A percentile compares a stretch with the other conserved stretches of the same genome.
These are phyloP conservation scores for Malus orientalis DNA, from an alignment of 306 rosid species.

Conservation along the genomic window DNA sequence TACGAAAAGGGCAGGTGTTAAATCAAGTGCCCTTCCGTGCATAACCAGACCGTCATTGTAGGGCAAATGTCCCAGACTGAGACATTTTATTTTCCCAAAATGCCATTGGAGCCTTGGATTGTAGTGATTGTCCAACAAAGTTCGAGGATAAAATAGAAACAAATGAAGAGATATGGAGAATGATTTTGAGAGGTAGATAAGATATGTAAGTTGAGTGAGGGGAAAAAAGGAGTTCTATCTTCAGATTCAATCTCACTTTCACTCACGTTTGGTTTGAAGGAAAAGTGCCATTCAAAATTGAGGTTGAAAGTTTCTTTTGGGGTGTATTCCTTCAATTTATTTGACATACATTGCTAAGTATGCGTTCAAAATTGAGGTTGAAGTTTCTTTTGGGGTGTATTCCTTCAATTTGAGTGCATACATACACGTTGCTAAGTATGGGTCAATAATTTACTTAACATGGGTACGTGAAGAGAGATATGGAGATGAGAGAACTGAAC, in stretches of 20 bases:
- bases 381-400: background rate
- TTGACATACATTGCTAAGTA: background rate
- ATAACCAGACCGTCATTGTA: slow-evolving; percentile 26
- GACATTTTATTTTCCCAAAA: background rate
- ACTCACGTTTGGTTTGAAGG: slow-evolving; percentile 4
- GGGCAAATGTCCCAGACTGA: slow-evolving; percentile 16
- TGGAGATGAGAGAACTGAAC: background rate
- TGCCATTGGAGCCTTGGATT: background rate
- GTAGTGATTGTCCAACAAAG: background rate
- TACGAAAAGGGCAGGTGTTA: slow-evolving; percentile 21
- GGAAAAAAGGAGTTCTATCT: background rate
- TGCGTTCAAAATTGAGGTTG: background rate
- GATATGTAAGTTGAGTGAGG: slow-evolving; percentile 28
- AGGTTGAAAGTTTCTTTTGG: slow-evolving; percentile 5
- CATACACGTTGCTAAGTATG: background rate
- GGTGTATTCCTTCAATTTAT: background rate
- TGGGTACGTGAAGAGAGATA: background rate
- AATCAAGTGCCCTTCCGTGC: slow-evolving; percentile 34
- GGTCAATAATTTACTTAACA: background rate
- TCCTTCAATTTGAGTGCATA: background rate
- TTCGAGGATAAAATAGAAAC: slow-evolving; percentile 13
- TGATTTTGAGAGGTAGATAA: slow-evolving; percentile 23
- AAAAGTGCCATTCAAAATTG: background rate
- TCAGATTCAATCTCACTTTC: background rate
- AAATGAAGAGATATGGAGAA: slow-evolving; percentile 8